These are phyloP conservation scores for Scolecobasidium constrictum DNA, from an alignment of 2,329 filamentous ascomycete species.

Conservation along the genomic window DNA sequence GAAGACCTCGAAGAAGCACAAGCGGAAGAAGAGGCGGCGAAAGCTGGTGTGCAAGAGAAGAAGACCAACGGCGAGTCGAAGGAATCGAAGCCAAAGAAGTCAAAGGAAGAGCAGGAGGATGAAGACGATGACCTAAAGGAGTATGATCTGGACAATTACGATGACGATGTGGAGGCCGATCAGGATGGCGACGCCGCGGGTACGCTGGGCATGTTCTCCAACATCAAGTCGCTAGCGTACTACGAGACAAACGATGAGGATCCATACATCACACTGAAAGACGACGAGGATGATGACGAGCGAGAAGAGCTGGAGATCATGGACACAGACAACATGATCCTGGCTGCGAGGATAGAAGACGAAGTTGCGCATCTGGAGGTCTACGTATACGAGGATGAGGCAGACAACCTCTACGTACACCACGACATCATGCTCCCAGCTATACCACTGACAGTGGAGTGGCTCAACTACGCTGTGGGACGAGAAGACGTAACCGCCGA, in stretches of 20 bases:
- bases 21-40: constrained; percentile 25
- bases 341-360: constrained; percentile 91
- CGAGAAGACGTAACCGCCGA: constrained; percentile 39
- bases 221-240: constrained; percentile 86
- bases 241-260: constrained; percentile 91
- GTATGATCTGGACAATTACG: constrained; percentile 93
- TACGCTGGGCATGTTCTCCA: constrained; percentile 88
- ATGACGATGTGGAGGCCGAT: constrained; percentile 62
- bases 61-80: constrained; percentile 4
- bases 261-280: constrained; percentile 84
- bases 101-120: constrained; percentile 22
- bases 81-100: constrained; percentile 11
- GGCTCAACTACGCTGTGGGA: constrained; percentile 85
- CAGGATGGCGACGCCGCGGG: constrained; percentile 52
- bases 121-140: constrained; percentile 83
- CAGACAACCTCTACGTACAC: constrained; percentile 96
- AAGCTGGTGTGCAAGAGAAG: constrained; percentile 14
- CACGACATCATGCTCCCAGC: constrained; percentile 99
- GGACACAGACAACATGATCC: constrained; percentile 81
- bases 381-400: constrained; percentile 91
- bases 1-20: constrained; percentile 40
- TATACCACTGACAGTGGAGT: constrained; percentile 90
- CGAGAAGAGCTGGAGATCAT: constrained; percentile 89
- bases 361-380: constrained; percentile 94
- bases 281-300: constrained; percentile 63